These are phyloP conservation scores for Fusarium sp. DNA, from an alignment of 2,329 filamentous ascomycete genomes.

Conservation along the genomic window DNA sequence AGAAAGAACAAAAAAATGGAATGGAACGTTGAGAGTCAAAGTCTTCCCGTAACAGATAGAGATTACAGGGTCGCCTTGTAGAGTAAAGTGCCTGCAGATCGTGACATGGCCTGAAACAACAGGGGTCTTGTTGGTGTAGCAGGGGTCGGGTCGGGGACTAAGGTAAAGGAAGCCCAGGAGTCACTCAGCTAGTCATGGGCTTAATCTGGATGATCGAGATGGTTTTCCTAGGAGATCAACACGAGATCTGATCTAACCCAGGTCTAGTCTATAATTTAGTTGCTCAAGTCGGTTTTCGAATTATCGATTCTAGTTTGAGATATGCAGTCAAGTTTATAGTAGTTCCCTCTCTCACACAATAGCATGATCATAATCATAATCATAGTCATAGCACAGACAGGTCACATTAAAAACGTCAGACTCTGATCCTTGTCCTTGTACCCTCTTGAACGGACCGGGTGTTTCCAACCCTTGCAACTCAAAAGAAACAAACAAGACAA, in stretches of 20 bases:
- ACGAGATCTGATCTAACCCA: neutral
- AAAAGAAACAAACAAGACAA: constrained; percentile 28
- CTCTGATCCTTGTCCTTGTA: constrained; percentile 17
- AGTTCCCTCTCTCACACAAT: neutral
- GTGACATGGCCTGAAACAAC: constrained; percentile 26
- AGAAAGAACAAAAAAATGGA: constrained; percentile 3
- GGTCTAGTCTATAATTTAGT: neutral
- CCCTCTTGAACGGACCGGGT: constrained; percentile 30
- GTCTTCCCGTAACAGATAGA: constrained; percentile 36
- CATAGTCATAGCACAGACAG: neutral
- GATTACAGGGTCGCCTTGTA: constrained; percentile 38
- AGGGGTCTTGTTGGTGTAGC: constrained; percentile 23
- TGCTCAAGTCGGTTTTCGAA: neutral
- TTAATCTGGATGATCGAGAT: constrained; percentile 21
- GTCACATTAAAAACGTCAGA: constrained; percentile 6
- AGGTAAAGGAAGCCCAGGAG: neutral
- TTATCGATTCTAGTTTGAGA: neutral
- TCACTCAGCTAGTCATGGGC: constrained; percentile 6
- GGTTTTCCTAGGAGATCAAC: neutral
- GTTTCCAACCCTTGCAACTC: constrained; percentile 34
- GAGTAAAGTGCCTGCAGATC: constrained; percentile 41
- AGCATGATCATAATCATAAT: neutral
- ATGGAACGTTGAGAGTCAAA: constrained; percentile 1
- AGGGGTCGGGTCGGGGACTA: neutral
- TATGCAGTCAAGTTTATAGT: neutral